Evolutionary conservation across 345 rosid genomes (phyloP), one percentile per base, ranked within the genome.

Genomic region (Laguncularia racemosa): DNA sequence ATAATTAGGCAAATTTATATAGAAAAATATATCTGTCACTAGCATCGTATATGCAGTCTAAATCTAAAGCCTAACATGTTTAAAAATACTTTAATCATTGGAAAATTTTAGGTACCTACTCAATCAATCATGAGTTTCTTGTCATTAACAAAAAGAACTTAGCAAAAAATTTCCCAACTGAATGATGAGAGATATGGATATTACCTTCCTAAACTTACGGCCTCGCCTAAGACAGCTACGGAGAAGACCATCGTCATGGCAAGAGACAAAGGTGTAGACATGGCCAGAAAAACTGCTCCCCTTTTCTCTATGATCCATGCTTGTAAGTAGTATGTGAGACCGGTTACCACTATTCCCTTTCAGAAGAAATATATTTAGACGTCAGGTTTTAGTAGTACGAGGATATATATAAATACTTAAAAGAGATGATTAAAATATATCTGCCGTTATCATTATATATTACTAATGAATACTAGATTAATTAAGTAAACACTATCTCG

Each of bases 311-410:
- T 76, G 38, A 93, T 75, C 97, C 95, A 93, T 40, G 99, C 74
- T 75, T 93, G 99, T 18, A 93, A 58, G 72, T 89, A 93, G 68
- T 74, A 86, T 18, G 99, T 76, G 20, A 86, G 67, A 0, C 96
- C 97, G 2, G 97, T 93, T 67, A 93, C 99, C 66, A 83, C 75
- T 55, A 93, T 61, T 48, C 99, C 99, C 99, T 92, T 76, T 55
- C 26, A 43, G 10, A 60, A 50, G 3, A 51, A 18, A 23, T 23
- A 23, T 23, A 23, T 23, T 23, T 23, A 23, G 28, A 0, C 28
- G 5, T 3, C 28, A 23, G 26, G 4, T 23, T 23, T 23, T 2
- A 23, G 4, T 23, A 23, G 5, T 23, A 23, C 5, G 28, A 23
- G 28, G 28, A 23, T 23, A 6, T 23, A 23, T 23, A 23, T 23